These are phyloP conservation scores for Tolypocladium amazonense DNA, from an alignment of 2,329 filamentous ascomycete genomes.

Conservation along the genomic window DNA sequence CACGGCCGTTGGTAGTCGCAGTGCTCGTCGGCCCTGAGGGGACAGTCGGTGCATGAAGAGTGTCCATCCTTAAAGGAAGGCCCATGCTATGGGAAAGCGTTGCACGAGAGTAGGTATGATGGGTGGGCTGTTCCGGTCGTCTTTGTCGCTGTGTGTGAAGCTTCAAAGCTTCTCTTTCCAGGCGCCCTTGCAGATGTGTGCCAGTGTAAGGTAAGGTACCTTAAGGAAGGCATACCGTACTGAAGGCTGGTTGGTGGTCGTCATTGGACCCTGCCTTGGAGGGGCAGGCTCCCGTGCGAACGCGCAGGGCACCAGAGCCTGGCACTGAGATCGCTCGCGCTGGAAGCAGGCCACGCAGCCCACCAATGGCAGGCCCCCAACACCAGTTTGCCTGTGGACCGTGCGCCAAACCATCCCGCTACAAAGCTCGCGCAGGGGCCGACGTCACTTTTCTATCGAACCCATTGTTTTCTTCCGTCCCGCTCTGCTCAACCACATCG, in stretches of 20 bases:
- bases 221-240: background rate
- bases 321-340: too few relatives aligned
- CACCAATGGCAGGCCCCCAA: background rate
- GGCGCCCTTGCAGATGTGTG: background rate
- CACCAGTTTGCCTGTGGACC: background rate
- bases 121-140: background rate
- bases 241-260: too few relatives aligned
- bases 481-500: background rate
- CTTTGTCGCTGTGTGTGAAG: background rate
- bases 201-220: background rate
- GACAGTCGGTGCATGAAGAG: constrained; percentile 47
- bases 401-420: background rate
- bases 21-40: constrained; percentile 66
- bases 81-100: constrained; percentile 4
- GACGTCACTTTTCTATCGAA: constrained; percentile 20
- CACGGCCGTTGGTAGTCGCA: constrained; percentile 47
- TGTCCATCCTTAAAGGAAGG: constrained; percentile 32
- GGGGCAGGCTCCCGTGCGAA: background rate
- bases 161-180: background rate
- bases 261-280: background rate
- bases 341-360: background rate
- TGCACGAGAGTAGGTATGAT: background rate
- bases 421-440: constrained; percentile 3
- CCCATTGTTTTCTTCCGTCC: background rate
- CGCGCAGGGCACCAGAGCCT: background rate